Evolutionary conservation across 2,329 filamentous ascomycete genomes (phyloP), one percentile per base, ranked within the genome.

Genomic region (Elsinoe arachidis): DNA sequence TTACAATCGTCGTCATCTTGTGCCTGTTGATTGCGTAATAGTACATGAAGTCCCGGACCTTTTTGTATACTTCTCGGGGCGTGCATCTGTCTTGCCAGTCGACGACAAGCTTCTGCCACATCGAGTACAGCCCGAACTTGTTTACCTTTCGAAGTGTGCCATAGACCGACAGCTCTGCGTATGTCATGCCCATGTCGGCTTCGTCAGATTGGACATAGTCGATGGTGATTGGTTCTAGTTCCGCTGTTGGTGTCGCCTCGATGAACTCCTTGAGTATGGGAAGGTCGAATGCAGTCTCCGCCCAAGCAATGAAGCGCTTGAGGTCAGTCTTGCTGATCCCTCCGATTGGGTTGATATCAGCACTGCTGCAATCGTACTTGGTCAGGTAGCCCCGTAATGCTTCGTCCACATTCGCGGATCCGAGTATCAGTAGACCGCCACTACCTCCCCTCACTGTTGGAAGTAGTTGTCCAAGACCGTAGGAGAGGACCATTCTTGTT

Each of bases 291-390:
- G 77, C 72, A 15, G 68, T 72, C 55, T 75, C 69, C 2, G 83
- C 80, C 77, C 81, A 90, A n/a, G 72, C 73, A 59, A 90, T 86
- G 71, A 91, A 90, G 9, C 78, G 72, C 68, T 87, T 88, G 1
- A 89, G 73, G 63, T 90, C 87, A 1, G 76, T 81, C 69, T 89
- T 90, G 58, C 74, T 78, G 58, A 84, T 80, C 10, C 76, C 77
- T 14, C 81, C 83, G 53, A 86, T 84, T 2, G 84, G 84, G 63
- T 86, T 83, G 66, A 85, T 73, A 63, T 76, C 74, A 14, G 75
- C 75, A n/a, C 68, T 72, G 6, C 66, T 70, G 64, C 78, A 81
- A 66, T 88, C 85, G 65, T 88, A 88, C 70, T 88, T 88, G n/a
- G 85, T 88, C 19, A 86, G 73, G 67, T 88, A 84, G 17, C 76